These are phyloP conservation scores for Exserohilum turcica DNA, from an alignment of 2,329 filamentous ascomycete species.

Conservation along the genomic window DNA sequence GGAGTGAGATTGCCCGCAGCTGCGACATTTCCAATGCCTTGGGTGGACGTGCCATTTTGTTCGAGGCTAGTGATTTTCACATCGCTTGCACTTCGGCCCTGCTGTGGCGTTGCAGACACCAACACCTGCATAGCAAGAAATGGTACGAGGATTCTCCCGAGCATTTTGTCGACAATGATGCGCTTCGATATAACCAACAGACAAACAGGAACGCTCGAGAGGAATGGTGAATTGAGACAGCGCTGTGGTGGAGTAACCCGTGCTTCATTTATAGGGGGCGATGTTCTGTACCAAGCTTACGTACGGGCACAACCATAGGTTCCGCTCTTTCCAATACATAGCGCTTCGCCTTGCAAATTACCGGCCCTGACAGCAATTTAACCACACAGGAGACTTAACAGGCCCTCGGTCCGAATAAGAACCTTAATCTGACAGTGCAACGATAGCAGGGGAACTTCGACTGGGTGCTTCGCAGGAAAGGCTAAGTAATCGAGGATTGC, in stretches of 20 bases:
- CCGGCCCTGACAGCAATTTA: not conserved
- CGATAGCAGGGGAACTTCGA: not conserved
- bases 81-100: not conserved
- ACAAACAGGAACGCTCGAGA: not conserved
- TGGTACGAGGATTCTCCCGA: not conserved
- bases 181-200: not conserved
- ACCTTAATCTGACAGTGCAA: not conserved
- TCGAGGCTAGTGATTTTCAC: slow-evolving; percentile 8
- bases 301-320: not conserved
- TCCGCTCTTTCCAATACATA: not conserved
- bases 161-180: slow-evolving; percentile 1
- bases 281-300: not conserved
- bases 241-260: not conserved
- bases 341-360: not conserved
- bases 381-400: not conserved
- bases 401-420: slow-evolving; percentile 5
- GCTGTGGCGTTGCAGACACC: slow-evolving; percentile 5
- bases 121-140: slow-evolving; percentile 9
- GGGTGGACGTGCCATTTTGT: slow-evolving; percentile 14
- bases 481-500: not conserved
- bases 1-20: slow-evolving; percentile 11
- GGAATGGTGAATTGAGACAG: no score
- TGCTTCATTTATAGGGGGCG: not conserved
- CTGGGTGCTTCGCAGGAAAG: no score
- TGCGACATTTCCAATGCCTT: slow-evolving; percentile 13